Percentiles rank a stretch among this genome's conserved stretches.
phyloP scores from a whole-genome alignment of 108 stramenopile genomes.

The Cylindrotheca closterium region DNA sequence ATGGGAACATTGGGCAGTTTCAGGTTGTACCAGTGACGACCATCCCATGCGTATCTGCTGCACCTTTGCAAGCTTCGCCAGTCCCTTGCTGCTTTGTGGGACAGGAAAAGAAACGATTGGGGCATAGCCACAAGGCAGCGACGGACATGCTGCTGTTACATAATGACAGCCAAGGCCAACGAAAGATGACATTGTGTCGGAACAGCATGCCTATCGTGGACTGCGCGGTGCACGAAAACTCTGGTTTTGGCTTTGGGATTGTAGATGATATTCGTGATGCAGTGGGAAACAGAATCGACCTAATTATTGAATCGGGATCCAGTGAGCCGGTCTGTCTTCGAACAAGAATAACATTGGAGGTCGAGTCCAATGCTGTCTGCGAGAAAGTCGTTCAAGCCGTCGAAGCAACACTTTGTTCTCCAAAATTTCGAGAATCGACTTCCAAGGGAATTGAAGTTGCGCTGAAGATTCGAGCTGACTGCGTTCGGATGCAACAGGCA shows the following conservation, averaged over 20 bases:
- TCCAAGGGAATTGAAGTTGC: constrained; percentile 17
- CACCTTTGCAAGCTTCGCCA: constrained; percentile 48
- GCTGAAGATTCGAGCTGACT: constrained; percentile 55
- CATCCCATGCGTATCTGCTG: constrained; percentile 36
- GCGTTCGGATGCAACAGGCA: constrained; percentile 41
- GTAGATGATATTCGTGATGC: constrained; percentile 37
- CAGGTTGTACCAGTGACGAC: constrained; percentile 20
- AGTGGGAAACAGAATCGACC: constrained; percentile 48
- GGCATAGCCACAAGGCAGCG: constrained; percentile 23
- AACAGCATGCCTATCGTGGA: constrained; percentile 42
- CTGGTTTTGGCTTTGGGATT: constrained; percentile 2
- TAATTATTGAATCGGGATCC: constrained; percentile 13
- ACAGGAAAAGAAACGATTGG: constrained; percentile 3
- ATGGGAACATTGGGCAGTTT: constrained; percentile 1
- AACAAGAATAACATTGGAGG: constrained; percentile 31
- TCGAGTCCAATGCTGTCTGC: constrained; percentile 31
- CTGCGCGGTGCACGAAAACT: constrained; percentile 28
- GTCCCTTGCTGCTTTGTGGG: constrained; percentile 37
- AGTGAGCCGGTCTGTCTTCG: not conserved
- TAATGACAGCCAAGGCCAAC: not conserved
- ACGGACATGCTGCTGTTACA: constrained; percentile 55
- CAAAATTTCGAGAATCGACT: not conserved
- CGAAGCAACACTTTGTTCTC: constrained; percentile 41
- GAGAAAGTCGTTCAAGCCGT: constrained; percentile 52
- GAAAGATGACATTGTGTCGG: constrained; percentile 43